These are phyloP conservation scores for Shiraia bambusicola DNA, from an alignment of 2,329 filamentous ascomycete genomes.

Conservation along the genomic window DNA sequence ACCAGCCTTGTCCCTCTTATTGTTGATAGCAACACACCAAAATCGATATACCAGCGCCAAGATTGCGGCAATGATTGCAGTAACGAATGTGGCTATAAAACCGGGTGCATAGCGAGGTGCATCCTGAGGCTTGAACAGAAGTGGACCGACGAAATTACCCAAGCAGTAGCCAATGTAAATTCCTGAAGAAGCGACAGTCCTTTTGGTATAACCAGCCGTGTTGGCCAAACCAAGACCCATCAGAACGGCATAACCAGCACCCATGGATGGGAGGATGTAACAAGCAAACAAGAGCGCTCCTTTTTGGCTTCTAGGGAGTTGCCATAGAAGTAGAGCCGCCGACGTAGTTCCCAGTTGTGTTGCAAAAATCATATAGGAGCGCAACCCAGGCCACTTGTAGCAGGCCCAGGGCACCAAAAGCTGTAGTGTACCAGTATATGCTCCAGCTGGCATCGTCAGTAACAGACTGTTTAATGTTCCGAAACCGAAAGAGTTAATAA, in stretches of 20 bases:
- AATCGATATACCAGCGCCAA: constrained; percentile 49
- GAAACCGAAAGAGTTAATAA: constrained; percentile 26
- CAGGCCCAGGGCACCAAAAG: constrained; percentile 20
- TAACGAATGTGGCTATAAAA: constrained; percentile 46
- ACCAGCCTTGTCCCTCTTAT: constrained; percentile 45
- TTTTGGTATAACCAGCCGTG: constrained; percentile 53
- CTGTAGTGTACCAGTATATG: constrained; percentile 20
- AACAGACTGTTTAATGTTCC: constrained; percentile 19
- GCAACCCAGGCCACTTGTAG: constrained; percentile 19
- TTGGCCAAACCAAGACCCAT: constrained; percentile 53
- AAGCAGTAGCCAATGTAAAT: constrained; percentile 54
- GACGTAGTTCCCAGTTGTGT: constrained; percentile 44
- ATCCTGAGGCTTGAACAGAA: constrained; percentile 19
- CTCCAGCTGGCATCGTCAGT: constrained; percentile 21
- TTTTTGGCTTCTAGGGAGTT: constrained; percentile 26
- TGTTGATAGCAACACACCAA: constrained; percentile 50
- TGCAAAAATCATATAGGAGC: constrained; percentile 28
- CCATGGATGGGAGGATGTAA: constrained; percentile 49
- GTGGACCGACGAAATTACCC: constrained; percentile 40
- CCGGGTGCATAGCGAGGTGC: constrained; percentile 38
- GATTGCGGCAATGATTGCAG: constrained; percentile 35
- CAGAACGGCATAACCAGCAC: constrained; percentile 52
- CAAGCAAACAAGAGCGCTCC: constrained; percentile 51
- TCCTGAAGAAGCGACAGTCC: constrained; percentile 49
- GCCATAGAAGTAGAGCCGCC: constrained; percentile 39